Percentiles rank a stretch among this genome's conserved stretches.
Conservation (phyloP, 2,329 filamentous ascomycete species). For the Coniella lustricola region DNA sequence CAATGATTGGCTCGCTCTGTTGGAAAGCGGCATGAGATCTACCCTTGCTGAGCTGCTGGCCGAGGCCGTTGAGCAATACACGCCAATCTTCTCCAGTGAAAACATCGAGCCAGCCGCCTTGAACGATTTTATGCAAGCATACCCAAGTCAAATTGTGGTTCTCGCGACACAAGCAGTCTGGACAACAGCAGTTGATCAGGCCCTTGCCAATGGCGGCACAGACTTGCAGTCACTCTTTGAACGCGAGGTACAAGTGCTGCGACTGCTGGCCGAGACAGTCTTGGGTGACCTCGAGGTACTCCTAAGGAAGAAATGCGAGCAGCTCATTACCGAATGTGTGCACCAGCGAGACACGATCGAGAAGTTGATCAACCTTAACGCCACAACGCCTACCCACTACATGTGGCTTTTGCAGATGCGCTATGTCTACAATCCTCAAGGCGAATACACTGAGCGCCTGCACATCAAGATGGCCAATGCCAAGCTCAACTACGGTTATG, state of each 20-base stretch:
- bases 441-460: slow-evolving; percentile 75
- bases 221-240: slow-evolving; percentile 66
- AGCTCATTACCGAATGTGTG: slow-evolving; percentile 97
- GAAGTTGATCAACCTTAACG: slow-evolving; percentile 70
- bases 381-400: slow-evolving; percentile 71
- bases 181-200: slow-evolving; percentile 79
- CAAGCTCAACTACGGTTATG: slow-evolving; percentile 90
- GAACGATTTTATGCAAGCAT: slow-evolving; percentile 72
- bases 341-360: slow-evolving; percentile 93
- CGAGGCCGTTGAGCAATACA: slow-evolving; percentile 79
- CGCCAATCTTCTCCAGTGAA: slow-evolving; percentile 65
- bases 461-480: slow-evolving; percentile 97
- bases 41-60: slow-evolving; percentile 85
- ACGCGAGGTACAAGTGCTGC: slow-evolving; percentile 76
- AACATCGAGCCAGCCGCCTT: slow-evolving; percentile 65
- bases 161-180: slow-evolving; percentile 89
- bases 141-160: slow-evolving; percentile 91
- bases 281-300: slow-evolving; percentile 82
- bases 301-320: slow-evolving; percentile 92
- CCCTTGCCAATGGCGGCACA: slow-evolving; percentile 65
- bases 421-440: slow-evolving; percentile 78
- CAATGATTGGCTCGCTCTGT: slow-evolving; percentile 94
- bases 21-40: slow-evolving; percentile 89
- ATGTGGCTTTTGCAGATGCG: slow-evolving; percentile 96
- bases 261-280: slow-evolving; percentile 80